These are phyloP conservation scores for Alternaria sp. DNA, from an alignment of 2,329 filamentous ascomycete genomes.

Conservation along the genomic window DNA sequence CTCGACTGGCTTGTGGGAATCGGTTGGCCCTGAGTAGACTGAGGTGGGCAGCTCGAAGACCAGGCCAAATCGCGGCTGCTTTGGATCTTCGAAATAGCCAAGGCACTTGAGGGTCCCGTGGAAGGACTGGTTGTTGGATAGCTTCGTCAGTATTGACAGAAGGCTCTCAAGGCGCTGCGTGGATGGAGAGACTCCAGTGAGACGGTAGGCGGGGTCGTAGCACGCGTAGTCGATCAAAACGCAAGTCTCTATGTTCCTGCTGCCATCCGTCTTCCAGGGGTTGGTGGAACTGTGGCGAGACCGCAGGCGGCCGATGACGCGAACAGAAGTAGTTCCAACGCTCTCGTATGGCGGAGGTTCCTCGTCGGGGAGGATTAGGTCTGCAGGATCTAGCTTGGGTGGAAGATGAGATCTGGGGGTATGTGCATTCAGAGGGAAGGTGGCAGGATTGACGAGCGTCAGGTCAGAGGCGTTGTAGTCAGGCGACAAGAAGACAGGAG, in stretches of 20 bases:
- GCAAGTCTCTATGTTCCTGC: slow-evolving; percentile 53
- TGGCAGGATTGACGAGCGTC: slow-evolving; percentile 53
- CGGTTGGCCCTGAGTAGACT: slow-evolving; percentile 55
- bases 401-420: slow-evolving; percentile 43
- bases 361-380: slow-evolving; percentile 54
- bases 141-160: slow-evolving; percentile 37
- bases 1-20: slow-evolving; percentile 56
- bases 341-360: slow-evolving; percentile 58
- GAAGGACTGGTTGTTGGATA: slow-evolving; percentile 42
- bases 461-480: slow-evolving; percentile 51
- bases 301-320: slow-evolving; percentile 54
- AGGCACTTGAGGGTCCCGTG: slow-evolving; percentile 61
- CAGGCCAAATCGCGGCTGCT: slow-evolving; percentile 71
- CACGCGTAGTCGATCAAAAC: slow-evolving; percentile 74
- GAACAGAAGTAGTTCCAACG: slow-evolving; percentile 53
- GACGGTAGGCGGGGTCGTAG: slow-evolving; percentile 56
- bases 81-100: slow-evolving; percentile 77
- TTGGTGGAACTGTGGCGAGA: slow-evolving; percentile 44
- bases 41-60: slow-evolving; percentile 74
- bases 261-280: slow-evolving; percentile 48
- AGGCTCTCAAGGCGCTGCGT: slow-evolving; percentile 54
- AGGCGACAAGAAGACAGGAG: slow-evolving; percentile 38
- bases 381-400: slow-evolving; percentile 51
- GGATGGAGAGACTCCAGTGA: slow-evolving; percentile 55
- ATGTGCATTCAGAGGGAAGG: slow-evolving; percentile 34